phyloP scores from a whole-genome alignment of 257 asterid species.

The Coffea canephora region DNA sequence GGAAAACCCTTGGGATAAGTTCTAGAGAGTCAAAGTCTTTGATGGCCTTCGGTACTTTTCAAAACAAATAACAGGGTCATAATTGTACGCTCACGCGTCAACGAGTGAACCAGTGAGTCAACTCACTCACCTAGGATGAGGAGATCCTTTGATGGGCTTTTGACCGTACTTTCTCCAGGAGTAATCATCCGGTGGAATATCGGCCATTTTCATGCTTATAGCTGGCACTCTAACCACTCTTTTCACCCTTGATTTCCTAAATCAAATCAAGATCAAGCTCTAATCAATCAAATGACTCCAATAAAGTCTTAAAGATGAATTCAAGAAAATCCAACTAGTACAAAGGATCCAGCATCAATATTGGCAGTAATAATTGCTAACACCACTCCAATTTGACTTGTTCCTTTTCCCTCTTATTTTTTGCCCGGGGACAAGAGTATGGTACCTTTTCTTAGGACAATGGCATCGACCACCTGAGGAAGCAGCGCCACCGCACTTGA shows the following conservation, averaged over 20 bases:
- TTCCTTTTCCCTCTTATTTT: neutral
- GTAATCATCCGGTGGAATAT: conserved; percentile 82
- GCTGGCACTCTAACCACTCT: conserved; percentile 71
- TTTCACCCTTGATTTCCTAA: conserved; percentile 71
- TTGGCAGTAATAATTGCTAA: neutral
- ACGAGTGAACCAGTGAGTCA: neutral
- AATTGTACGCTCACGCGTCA: neutral
- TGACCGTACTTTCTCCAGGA: conserved; percentile 95
- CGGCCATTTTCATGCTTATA: conserved; percentile 76
- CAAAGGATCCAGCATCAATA: neutral
- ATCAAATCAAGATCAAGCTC: neutral
- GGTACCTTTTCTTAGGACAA: conserved; percentile 83
- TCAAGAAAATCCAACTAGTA: neutral
- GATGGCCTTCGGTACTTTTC: neutral
- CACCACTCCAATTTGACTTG: conserved; percentile 22
- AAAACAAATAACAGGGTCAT: neutral
- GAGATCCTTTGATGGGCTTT: conserved; percentile 93
- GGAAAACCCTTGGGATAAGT: neutral
- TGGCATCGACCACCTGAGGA: conserved; percentile 64
- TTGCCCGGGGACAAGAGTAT: neutral
- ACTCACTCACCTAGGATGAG: conserved; percentile 88
- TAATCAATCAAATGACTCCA: neutral
- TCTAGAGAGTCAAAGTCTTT: neutral
- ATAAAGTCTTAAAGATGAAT: neutral
- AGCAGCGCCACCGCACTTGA: conserved; percentile 49